Base-by-base conservation (phyloP, 768 basidiomycete genomes). In the Kwoniella heveanensis region DNA sequence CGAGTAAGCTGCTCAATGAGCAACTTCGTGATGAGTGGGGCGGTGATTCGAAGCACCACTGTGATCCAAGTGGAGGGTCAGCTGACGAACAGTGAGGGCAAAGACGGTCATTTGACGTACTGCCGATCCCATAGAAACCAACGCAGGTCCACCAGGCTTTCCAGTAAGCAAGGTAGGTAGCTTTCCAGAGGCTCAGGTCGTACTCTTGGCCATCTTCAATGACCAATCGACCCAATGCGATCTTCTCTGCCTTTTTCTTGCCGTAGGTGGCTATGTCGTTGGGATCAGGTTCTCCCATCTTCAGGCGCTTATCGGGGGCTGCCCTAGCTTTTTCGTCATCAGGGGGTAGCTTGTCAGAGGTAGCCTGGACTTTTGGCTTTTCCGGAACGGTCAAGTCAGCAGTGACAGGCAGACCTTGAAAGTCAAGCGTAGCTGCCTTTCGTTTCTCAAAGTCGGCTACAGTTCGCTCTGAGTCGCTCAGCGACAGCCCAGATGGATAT, bases 161-260 rank as follows among this genome's bases (percentile, higher is more conserved):
- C 62, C 53, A 56, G n/a, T 66, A 32, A 0, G 69, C 66, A 8
- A 21, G 30, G 26, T 61, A 69, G 24, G 70, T 59, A 21, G 76
- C 73, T 39, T 60, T 65, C 56, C 47, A 60, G 15, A 77, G 55
- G 26, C 60, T 65, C 66, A 66, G 70, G 54, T 77, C 73, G 37
- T 74, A 77, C 29, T 57, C 39, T 29, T 56, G 60, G 3, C 71
- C 76, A 54, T 69, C 60, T 32, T 74, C 73, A 8, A 62, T 37
- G 0, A 60, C 69, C 10, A 68, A n/a, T 12, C 67, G 55, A 15
- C 70, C 76, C 36, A 52, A 47, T 3, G 55, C 57, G 22, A 74
- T 64, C 57, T 69, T 69, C n/a, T 47, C 50, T 3, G 73, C 73
- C 39, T 70, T 76, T 26, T 57, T 62, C 64, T 66, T 64, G 8